phyloP scores from a whole-genome alignment of 2,329 filamentous ascomycete genomes.

The Hypoxylon sp. region DNA sequence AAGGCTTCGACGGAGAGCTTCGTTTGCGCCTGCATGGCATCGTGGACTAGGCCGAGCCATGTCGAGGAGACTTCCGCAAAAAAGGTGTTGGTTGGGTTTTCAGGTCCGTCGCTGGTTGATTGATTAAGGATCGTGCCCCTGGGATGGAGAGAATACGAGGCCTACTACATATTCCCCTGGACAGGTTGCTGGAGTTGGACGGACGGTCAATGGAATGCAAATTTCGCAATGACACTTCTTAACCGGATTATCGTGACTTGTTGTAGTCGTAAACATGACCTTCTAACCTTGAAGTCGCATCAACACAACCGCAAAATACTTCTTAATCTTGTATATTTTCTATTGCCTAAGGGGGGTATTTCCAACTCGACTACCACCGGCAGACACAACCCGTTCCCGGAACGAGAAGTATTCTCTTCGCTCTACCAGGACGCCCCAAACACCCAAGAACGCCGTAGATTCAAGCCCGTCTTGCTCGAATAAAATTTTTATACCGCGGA shows the following conservation, averaged over 20 bases:
- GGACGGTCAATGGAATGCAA: background rate
- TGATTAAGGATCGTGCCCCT: background rate
- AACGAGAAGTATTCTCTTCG: background rate
- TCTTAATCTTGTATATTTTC: slow-evolving; percentile 13
- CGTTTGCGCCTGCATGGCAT: background rate
- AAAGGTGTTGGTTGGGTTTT: background rate
- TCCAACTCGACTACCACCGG: slow-evolving; percentile 24
- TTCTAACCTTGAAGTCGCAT: too few relatives aligned
- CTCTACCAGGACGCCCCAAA: slow-evolving; percentile 4
- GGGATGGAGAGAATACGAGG: background rate
- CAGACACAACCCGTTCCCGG: background rate
- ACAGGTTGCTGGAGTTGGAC: background rate
- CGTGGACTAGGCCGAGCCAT: background rate
- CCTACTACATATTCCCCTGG: background rate
- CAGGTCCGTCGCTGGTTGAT: background rate
- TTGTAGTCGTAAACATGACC: too few relatives aligned
- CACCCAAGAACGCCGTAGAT: slow-evolving; percentile 22
- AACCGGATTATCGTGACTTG: background rate
- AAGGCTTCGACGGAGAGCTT: background rate
- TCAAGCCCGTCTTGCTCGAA: slow-evolving; percentile 7
- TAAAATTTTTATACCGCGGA: too few relatives aligned
- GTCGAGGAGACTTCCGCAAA: background rate
- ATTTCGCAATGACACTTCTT: background rate
- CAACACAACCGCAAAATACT: background rate
- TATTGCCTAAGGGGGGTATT: slow-evolving; percentile 35